Conservation (phyloP, 2,329 filamentous ascomycete species). For the Chaetomiaceae sp. region DNA sequence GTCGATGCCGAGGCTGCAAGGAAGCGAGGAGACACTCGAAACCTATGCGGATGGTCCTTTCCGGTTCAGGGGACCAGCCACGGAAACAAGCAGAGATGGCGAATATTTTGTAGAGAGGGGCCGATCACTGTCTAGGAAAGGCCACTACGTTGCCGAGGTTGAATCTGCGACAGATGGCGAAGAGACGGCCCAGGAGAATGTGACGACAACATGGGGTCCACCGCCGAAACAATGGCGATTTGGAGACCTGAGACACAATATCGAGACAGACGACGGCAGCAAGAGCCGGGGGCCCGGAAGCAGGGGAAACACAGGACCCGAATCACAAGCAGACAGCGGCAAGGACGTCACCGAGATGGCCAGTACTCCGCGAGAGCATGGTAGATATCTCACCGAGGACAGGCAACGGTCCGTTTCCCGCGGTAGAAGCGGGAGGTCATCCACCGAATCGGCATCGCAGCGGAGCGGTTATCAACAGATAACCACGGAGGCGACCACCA, state of each 20-base stretch:
- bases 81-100: neutral
- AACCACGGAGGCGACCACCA: too few relatives aligned
- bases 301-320: conserved; percentile 6
- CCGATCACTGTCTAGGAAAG: neutral
- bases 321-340: conserved; percentile 19
- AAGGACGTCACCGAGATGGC: conserved; percentile 20
- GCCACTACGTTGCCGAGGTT: too few relatives aligned
- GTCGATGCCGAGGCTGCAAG: neutral
- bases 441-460: neutral
- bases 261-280: neutral
- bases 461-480: neutral
- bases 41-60: conserved; percentile 3
- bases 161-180: too few relatives aligned
- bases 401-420: neutral
- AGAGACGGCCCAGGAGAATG: neutral
- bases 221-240: neutral
- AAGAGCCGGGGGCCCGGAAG: neutral
- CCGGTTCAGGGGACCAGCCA: neutral
- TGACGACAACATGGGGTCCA: neutral
- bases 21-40: conserved; percentile 1
- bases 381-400: neutral
- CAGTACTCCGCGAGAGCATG: conserved; percentile 3
- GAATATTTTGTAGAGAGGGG: neutral
- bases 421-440: neutral
- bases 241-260: neutral